Conservation (phyloP, 768 basidiomycete genomes). For the Russula sp. region DNA sequence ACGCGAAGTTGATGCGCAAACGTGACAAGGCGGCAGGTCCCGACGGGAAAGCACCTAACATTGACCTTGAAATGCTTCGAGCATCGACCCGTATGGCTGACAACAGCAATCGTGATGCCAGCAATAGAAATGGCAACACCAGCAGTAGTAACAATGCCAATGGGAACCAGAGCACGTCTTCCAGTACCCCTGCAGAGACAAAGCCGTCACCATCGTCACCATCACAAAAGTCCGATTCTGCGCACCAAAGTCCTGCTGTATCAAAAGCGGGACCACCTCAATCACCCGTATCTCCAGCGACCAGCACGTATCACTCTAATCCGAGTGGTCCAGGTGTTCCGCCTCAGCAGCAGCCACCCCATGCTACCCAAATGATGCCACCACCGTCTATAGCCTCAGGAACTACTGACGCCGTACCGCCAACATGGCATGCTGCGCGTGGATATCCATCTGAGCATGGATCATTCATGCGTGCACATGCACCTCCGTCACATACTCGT, state of each 20-base stretch:
- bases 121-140: slow-evolving; percentile 13
- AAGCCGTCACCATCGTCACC: slow-evolving; percentile 12
- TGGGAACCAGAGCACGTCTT: not conserved
- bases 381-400: slow-evolving; percentile 12
- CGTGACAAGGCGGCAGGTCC: slow-evolving; percentile 53
- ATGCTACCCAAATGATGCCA: slow-evolving; percentile 17
- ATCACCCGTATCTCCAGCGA: slow-evolving; percentile 12
- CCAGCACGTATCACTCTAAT: slow-evolving; percentile 10
- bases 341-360: slow-evolving; percentile 9
- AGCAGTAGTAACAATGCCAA: slow-evolving; percentile 1
- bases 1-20: slow-evolving; percentile 77
- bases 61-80: slow-evolving; percentile 71
- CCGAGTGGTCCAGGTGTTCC: slow-evolving; percentile 13
- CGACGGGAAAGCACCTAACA: slow-evolving; percentile 47
- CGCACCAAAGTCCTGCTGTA: slow-evolving; percentile 17
- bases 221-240: slow-evolving; percentile 11
- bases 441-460: slow-evolving; percentile 15
- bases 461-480: slow-evolving; percentile 15
- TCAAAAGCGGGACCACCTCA: slow-evolving; percentile 17
- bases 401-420: not conserved
- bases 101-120: slow-evolving; percentile 14
- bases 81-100: slow-evolving; percentile 35
- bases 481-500: slow-evolving; percentile 14
- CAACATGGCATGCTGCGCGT: slow-evolving; percentile 8
- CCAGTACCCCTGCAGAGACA: not conserved